phyloP scores from a whole-genome alignment of 2,329 filamentous ascomycete genomes.

The Colletotrichum sp. region DNA sequence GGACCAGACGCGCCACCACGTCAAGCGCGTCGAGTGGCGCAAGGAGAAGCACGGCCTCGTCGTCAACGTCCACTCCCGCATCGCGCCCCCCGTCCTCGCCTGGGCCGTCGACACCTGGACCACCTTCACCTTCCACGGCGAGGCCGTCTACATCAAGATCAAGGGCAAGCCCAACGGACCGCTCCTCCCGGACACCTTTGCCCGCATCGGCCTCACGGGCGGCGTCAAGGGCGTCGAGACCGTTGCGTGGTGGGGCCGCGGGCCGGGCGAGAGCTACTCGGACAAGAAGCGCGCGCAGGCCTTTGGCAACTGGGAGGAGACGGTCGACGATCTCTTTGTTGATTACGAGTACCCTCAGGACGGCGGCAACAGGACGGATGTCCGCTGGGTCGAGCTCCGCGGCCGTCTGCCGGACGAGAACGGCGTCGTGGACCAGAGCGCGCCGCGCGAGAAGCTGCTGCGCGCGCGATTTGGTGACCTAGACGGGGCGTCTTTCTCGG shows the following conservation, averaged over 20 bases:
- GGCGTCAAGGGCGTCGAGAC: slow-evolving; percentile 41
- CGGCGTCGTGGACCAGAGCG: background rate
- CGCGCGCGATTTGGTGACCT: slow-evolving; percentile 51
- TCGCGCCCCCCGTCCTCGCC: slow-evolving; percentile 67
- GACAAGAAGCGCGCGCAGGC: slow-evolving; percentile 69
- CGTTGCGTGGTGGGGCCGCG: slow-evolving; percentile 70
- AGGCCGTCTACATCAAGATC: slow-evolving; percentile 54
- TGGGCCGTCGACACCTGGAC: slow-evolving; percentile 60
- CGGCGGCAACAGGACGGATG: slow-evolving; percentile 67
- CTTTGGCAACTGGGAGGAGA: slow-evolving; percentile 56
- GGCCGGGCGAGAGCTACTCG: slow-evolving; percentile 68
- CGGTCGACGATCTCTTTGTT: slow-evolving; percentile 58
- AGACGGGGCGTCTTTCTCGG: slow-evolving; percentile 60
- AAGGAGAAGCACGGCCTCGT: slow-evolving; percentile 32
- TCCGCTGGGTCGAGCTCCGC: slow-evolving; percentile 60
- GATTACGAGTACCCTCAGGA: slow-evolving; percentile 75
- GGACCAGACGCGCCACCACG: slow-evolving; percentile 50
- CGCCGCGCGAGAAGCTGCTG: slow-evolving; percentile 33
- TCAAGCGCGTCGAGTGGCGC: slow-evolving; percentile 38
- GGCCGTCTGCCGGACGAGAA: slow-evolving; percentile 27
- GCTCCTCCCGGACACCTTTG: slow-evolving; percentile 61
- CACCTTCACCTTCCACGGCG: slow-evolving; percentile 59
- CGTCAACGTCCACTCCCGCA: slow-evolving; percentile 54
- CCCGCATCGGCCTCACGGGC: slow-evolving; percentile 66
- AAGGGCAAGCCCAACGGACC: slow-evolving; percentile 51